Conservation (phyloP, 2,329 filamentous ascomycete species). For the Ascochyta clinopodiicola region DNA sequence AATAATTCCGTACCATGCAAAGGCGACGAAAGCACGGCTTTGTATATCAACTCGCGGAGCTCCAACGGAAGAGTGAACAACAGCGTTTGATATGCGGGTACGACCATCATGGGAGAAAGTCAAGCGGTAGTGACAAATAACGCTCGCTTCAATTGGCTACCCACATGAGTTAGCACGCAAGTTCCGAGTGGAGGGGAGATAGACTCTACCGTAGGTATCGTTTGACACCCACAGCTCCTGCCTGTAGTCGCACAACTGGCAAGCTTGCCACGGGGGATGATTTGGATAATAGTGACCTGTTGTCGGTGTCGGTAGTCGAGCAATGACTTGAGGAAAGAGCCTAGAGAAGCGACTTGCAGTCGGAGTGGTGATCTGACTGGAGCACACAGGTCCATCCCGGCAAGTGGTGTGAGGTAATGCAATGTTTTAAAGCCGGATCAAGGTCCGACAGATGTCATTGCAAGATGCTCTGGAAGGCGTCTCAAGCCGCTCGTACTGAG, state of each 20-base stretch:
- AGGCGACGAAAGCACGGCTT: slow-evolving; percentile 28
- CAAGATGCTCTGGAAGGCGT: background rate
- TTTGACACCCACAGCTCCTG: background rate
- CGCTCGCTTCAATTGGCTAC: background rate
- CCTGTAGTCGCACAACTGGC: background rate
- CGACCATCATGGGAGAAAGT: background rate
- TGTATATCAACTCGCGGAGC: slow-evolving; percentile 41
- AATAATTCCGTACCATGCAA: slow-evolving; percentile 30
- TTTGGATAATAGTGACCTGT: background rate
- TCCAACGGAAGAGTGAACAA: slow-evolving; percentile 38
- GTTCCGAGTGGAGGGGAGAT: background rate
- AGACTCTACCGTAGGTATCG: slow-evolving; percentile 3
- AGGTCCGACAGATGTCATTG: slow-evolving; percentile 1
- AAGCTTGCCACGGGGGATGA: background rate
- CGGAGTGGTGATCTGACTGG: background rate
- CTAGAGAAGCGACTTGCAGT: background rate
- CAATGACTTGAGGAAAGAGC: background rate
- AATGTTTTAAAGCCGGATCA: slow-evolving; percentile 7
- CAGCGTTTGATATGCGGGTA: background rate
- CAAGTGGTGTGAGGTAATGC: slow-evolving; percentile 6
- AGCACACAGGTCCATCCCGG: slow-evolving; percentile 3
- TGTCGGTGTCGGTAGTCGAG: background rate
- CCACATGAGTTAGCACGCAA: slow-evolving; percentile 1
- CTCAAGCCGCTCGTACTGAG: background rate
- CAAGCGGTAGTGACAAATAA: too few species aligned